phyloP scores from a whole-genome alignment of 2,329 filamentous ascomycete genomes.

The Colletotrichum lindemuthianum region DNA sequence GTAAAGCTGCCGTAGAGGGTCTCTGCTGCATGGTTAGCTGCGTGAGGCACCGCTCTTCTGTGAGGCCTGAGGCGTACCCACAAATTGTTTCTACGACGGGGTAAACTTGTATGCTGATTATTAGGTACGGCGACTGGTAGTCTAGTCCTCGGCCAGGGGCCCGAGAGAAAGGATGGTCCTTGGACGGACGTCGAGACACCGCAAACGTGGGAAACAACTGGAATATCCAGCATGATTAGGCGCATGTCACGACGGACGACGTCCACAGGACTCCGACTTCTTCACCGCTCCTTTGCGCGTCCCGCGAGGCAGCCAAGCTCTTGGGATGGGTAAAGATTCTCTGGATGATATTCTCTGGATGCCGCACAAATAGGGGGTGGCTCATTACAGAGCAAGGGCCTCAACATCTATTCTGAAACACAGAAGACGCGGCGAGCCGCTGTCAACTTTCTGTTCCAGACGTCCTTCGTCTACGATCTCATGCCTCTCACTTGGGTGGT shows the following conservation, averaged over 20 bases:
- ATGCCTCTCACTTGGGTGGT: too few relatives aligned
- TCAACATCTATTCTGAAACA: constrained; percentile 15
- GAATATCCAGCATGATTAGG: neutral
- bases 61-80: neutral
- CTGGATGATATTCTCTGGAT: neutral
- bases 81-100: neutral
- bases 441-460: constrained; percentile 19
- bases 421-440: constrained; percentile 25
- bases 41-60: neutral
- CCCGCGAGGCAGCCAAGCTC: constrained; percentile 25
- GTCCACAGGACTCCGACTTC: neutral
- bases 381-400: constrained; percentile 6
- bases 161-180: too few relatives aligned
- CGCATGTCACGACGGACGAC: neutral
- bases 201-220: too few relatives aligned
- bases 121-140: too few relatives aligned
- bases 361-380: constrained; percentile 10
- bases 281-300: constrained; percentile 30
- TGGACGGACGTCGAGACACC: too few relatives aligned
- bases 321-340: constrained; percentile 7
- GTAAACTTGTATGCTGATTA: neutral
- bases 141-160: too few relatives aligned
- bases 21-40: neutral
- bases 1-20: constrained; percentile 8
- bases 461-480: neutral